phyloP scores from a whole-genome alignment of 768 basidiomycete genomes.

The Psilocybe sp. region DNA sequence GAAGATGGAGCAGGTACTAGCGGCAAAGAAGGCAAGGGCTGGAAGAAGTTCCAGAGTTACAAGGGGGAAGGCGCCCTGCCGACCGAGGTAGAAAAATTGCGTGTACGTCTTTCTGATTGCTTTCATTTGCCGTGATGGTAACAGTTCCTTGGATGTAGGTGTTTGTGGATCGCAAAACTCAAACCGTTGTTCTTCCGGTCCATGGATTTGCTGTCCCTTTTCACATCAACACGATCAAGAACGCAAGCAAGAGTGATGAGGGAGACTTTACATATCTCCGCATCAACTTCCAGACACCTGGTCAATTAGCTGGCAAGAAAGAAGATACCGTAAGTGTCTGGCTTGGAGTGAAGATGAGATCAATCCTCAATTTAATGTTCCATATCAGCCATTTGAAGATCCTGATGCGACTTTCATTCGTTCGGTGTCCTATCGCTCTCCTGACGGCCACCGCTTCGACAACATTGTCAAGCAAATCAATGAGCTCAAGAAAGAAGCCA shows the following conservation, averaged over 20 bases:
- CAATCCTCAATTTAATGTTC: not conserved
- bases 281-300: slow-evolving; percentile 98
- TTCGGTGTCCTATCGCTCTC: slow-evolving; percentile 89
- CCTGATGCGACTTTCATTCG: slow-evolving; percentile 95
- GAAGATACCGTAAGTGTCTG: slow-evolving; percentile 78
- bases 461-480: slow-evolving; percentile 89
- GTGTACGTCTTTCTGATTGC: slow-evolving; percentile 48
- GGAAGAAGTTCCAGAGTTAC: slow-evolving; percentile 97
- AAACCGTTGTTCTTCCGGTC: slow-evolving; percentile 88
- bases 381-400: slow-evolving; percentile 85
- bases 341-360: not conserved
- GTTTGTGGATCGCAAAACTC: slow-evolving; percentile 84
- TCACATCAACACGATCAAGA: slow-evolving; percentile 98
- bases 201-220: slow-evolving; percentile 96
- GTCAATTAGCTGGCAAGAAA: slow-evolving; percentile 96
- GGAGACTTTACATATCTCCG: slow-evolving; percentile 92
- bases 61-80: slow-evolving; percentile 92
- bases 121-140: not conserved
- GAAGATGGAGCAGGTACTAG: slow-evolving; percentile 73
- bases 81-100: slow-evolving; percentile 71
- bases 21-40: slow-evolving; percentile 87
- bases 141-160: slow-evolving; percentile 50
- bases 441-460: slow-evolving; percentile 87
- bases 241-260: slow-evolving; percentile 95
- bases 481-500: slow-evolving; percentile 93